Conservation (phyloP, 2,329 filamentous ascomycete genomes). For the Xylariaceae sp. region DNA sequence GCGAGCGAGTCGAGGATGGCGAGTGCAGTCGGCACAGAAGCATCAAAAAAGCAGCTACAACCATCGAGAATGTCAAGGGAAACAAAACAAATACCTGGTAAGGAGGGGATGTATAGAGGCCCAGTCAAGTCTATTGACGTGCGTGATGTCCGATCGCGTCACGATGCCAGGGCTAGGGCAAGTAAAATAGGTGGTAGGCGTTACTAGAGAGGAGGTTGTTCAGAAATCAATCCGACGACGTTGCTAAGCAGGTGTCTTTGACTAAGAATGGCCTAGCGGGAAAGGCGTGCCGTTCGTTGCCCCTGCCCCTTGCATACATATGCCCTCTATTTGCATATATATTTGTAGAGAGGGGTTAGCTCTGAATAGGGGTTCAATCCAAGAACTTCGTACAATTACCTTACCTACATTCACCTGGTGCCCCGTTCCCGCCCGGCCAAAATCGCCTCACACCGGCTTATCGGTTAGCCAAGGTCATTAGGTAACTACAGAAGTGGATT, state of each 20-base stretch:
- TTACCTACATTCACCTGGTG: too few relatives aligned
- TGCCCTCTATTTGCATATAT: background rate
- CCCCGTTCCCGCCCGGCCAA: too few relatives aligned
- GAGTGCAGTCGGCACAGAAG: background rate
- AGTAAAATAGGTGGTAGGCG: conserved; percentile 5
- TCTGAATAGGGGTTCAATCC: too few relatives aligned
- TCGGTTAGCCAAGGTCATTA: too few relatives aligned
- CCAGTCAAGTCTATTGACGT: background rate
- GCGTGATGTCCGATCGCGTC: conserved; percentile 15
- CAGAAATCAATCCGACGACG: conserved; percentile 24
- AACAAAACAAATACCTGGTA: conserved; percentile 6
- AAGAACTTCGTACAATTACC: too few relatives aligned
- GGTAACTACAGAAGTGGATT: too few relatives aligned
- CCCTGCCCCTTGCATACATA: background rate
- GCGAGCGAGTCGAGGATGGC: background rate
- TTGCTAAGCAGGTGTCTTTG: conserved; percentile 18
- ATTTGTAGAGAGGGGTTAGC: background rate
- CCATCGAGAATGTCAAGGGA: background rate
- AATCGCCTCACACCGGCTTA: too few relatives aligned
- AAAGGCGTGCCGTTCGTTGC: background rate
- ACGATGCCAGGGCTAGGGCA: conserved; percentile 16
- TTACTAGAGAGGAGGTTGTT: conserved; percentile 20
- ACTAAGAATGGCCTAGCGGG: conserved; percentile 20
- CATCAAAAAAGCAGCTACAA: conserved; percentile 2
- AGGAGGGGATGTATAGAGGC: background rate